A percentile compares a stretch with the other conserved stretches of the same genome.
These are phyloP conservation scores for Colletotrichum abscissum DNA, from an alignment of 2,329 filamentous ascomycete species.

Conservation along the genomic window DNA sequence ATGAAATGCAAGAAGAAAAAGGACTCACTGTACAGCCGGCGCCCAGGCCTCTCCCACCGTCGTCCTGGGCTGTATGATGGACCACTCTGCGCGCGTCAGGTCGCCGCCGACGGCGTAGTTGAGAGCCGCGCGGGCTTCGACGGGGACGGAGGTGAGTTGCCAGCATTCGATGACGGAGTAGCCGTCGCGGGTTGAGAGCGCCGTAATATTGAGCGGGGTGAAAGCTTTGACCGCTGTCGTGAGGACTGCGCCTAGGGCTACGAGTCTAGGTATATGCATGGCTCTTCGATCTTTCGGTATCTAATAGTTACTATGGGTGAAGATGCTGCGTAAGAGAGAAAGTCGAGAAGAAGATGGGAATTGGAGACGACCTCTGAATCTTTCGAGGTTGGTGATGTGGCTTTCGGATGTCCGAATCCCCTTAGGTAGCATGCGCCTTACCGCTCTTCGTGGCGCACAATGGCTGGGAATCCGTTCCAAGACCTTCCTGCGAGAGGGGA, in stretches of 20 bases:
- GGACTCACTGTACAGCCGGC: constrained; percentile 43
- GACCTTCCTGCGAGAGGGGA: too few species aligned
- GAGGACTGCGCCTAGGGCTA: not conserved
- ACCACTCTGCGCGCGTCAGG: constrained; percentile 43
- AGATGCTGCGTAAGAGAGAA: not conserved
- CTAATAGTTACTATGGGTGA: not conserved
- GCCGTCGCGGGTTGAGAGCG: constrained; percentile 48
- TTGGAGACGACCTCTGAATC: not conserved
- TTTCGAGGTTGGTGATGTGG: not conserved
- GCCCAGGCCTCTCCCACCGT: constrained; percentile 47
- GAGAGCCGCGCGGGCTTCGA: constrained; percentile 43
- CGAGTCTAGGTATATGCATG: not conserved
- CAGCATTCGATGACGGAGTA: constrained; percentile 58
- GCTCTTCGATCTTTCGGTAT: not conserved
- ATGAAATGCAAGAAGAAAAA: not conserved
- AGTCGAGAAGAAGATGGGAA: not conserved
- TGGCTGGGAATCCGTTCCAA: not conserved
- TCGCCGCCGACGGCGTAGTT: constrained; percentile 44
- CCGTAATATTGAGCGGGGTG: constrained; percentile 52
- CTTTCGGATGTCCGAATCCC: not conserved
- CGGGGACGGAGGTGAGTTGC: constrained; percentile 45
- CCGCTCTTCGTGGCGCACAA: not conserved
- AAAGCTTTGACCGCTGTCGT: not conserved
- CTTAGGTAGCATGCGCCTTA: not conserved
- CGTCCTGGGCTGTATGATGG: constrained; percentile 45